Percentiles rank a stretch among this genome's conserved stretches.
phyloP scores from a whole-genome alignment of 352 stramenopile genomes.

The Pythium sp. region DNA sequence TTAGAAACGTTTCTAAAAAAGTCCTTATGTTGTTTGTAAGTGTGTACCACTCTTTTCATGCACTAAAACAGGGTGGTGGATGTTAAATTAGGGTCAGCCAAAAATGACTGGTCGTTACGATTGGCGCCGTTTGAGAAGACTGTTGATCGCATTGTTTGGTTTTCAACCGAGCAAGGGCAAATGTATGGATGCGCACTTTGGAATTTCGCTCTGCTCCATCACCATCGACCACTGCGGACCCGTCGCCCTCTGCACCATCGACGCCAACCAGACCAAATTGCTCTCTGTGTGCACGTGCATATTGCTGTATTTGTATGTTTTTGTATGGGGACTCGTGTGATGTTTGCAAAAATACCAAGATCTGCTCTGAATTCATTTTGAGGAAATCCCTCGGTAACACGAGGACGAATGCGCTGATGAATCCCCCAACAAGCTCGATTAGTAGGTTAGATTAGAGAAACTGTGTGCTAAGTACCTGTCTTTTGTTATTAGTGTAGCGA shows the following conservation, averaged over 20 bases:
- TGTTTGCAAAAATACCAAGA: constrained; percentile 82
- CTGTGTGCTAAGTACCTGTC: background rate
- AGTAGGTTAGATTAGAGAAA: background rate
- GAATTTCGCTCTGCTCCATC: background rate
- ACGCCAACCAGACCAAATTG: background rate
- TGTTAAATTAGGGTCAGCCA: background rate
- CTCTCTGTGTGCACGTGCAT: background rate
- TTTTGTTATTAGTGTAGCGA: background rate
- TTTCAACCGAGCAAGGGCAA: background rate
- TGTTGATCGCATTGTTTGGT: background rate
- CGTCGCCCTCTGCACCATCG: background rate
- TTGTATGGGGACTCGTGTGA: constrained; percentile 38
- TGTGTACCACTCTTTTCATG: background rate
- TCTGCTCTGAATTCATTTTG: constrained; percentile 79
- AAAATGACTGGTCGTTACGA: constrained; percentile 11
- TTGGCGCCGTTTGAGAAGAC: background rate
- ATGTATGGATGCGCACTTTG: background rate
- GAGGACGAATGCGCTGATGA: constrained; percentile 78
- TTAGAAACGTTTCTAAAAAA: constrained; percentile 10
- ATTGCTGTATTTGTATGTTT: background rate
- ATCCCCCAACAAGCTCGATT: background rate
- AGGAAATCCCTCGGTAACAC: constrained; percentile 82
- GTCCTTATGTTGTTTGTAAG: background rate
- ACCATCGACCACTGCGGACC: background rate
- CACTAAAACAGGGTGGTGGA: background rate